Percentiles rank a stretch among this genome's conserved stretches.
These are phyloP conservation scores for Musa beccarii DNA, from an alignment of 176 grass and related monocot species.

Conservation along the genomic window DNA sequence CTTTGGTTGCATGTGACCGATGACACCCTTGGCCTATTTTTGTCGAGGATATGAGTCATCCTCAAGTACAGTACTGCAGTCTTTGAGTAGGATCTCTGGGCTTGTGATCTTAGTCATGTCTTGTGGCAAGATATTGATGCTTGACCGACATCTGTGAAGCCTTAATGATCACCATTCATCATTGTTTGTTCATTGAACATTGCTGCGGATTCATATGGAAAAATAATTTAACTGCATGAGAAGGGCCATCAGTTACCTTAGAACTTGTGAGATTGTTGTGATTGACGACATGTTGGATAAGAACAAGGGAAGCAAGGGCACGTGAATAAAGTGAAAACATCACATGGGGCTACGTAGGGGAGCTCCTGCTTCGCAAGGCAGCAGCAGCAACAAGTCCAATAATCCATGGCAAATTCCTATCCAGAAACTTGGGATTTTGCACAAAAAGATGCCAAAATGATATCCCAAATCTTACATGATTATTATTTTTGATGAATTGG, in stretches of 20 bases:
- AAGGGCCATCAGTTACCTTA: too few relatives aligned
- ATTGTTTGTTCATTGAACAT: too few relatives aligned
- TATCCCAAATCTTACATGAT: not conserved
- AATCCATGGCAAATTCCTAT: conserved; percentile 7
- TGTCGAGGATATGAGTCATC: too few relatives aligned
- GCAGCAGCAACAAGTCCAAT: conserved; percentile 1
- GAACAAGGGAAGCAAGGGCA: conserved; percentile 27
- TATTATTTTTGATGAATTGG: not conserved
- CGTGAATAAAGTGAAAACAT: conserved; percentile 32
- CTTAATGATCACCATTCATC: not conserved
- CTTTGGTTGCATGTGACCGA: too few relatives aligned
- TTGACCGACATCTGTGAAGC: not conserved
- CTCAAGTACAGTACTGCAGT: not conserved
- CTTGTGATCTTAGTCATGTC: not conserved
- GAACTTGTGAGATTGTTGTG: not conserved
- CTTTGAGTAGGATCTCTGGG: not conserved
- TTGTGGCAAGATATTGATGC: not conserved
- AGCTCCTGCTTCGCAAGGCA: not conserved
- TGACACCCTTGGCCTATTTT: too few relatives aligned
- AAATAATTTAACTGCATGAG: too few relatives aligned
- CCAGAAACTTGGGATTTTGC: not conserved
- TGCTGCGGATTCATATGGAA: too few relatives aligned
- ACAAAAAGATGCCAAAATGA: too few relatives aligned
- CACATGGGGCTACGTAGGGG: conserved; percentile 12
- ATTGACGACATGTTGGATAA: conserved; percentile 15